phyloP scores from a whole-genome alignment of 441 rosid genomes.

The Bruguiera hainesii region DNA sequence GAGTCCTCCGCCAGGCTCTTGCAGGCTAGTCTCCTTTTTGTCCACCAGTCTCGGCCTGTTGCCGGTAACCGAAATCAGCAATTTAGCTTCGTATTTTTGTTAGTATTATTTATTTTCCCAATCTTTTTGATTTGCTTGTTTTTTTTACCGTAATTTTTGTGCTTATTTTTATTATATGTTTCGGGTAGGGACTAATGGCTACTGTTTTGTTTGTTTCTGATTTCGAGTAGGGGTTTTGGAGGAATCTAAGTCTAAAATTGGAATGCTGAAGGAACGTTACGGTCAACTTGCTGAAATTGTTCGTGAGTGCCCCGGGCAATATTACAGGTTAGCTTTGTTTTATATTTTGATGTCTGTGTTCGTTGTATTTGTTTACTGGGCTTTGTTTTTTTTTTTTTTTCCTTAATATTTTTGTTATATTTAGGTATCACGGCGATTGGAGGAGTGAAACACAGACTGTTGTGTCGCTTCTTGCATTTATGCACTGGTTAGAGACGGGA shows the following conservation, averaged over 20 bases:
- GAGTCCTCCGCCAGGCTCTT: conserved; percentile 73
- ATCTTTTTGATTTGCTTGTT: neutral
- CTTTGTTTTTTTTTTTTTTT: conserved; percentile 2
- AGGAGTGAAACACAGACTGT: conserved; percentile 82
- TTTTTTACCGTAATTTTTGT: too few species aligned
- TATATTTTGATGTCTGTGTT: neutral
- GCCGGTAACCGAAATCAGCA: conserved; percentile 41
- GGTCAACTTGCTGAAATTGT: conserved; percentile 53
- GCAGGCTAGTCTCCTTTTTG: conserved; percentile 71
- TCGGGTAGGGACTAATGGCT: too few species aligned
- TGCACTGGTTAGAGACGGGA: conserved; percentile 92
- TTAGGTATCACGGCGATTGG: conserved; percentile 96
- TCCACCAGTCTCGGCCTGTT: conserved; percentile 82
- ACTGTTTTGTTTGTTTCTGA: neutral
- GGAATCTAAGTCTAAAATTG: conserved; percentile 57
- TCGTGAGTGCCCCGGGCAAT: conserved; percentile 60
- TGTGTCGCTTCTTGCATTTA: conserved; percentile 75
- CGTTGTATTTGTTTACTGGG: neutral
- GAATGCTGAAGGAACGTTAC: conserved; percentile 53
- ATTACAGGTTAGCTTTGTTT: conserved; percentile 48
- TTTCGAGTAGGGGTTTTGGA: conserved; percentile 57
- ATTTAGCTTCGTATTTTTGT: neutral
- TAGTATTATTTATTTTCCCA: neutral
- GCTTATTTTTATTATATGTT: too few species aligned
- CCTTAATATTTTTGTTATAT: conserved; percentile 13